A percentile compares a stretch with the other conserved stretches of the same genome.
These are phyloP conservation scores for Cryphonectria japonica DNA, from an alignment of 2,329 filamentous ascomycete genomes.

Conservation along the genomic window DNA sequence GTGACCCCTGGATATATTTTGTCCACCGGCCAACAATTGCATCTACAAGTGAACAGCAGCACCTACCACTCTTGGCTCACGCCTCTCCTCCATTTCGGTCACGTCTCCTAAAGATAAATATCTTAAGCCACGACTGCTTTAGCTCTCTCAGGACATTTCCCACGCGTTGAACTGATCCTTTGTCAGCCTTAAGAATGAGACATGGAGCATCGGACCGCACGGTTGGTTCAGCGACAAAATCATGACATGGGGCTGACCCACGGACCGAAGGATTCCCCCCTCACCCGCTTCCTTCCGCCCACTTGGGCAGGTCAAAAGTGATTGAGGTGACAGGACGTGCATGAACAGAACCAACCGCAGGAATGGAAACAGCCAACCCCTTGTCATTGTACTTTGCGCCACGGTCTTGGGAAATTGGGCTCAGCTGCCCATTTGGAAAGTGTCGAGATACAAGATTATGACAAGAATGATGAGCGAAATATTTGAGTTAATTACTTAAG, in stretches of 20 bases:
- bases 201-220: background rate
- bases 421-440: no score
- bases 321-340: no score
- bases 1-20: background rate
- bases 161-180: background rate
- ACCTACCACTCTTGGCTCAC: background rate
- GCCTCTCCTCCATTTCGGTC: background rate
- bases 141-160: background rate
- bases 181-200: background rate
- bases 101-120: background rate
- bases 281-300: background rate
- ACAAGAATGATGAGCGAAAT: no score
- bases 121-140: background rate
- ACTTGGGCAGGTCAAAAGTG: background rate
- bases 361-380: background rate
- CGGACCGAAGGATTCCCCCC: background rate
- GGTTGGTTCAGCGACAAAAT: background rate
- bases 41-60: background rate
- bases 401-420: no score
- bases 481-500: no score
- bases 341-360: conserved; percentile 7
- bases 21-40: background rate
- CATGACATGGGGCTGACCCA: background rate
- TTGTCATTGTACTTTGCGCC: no score
- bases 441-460: no score